A percentile compares a stretch with the other conserved stretches of the same genome.
These are phyloP conservation scores for Entophlyctis luteolus DNA, from an alignment of 192 early-diverging fungal species.

Conservation along the genomic window DNA sequence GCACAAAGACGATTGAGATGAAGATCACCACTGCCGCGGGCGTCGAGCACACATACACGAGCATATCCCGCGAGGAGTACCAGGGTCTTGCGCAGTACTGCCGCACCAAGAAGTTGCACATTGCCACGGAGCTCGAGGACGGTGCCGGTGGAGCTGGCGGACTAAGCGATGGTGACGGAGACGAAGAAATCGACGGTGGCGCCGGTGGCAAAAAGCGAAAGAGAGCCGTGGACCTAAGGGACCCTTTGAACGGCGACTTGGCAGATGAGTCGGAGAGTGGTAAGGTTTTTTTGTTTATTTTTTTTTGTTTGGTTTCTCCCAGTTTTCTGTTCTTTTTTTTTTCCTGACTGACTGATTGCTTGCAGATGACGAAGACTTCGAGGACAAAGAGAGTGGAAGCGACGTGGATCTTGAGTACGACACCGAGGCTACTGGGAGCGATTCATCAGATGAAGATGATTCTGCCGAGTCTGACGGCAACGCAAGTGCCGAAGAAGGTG, in stretches of 20 bases:
- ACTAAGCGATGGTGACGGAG: conserved; percentile 30
- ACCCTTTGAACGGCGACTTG: conserved; percentile 14
- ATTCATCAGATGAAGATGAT: conserved; percentile 21
- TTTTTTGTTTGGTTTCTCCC: not conserved
- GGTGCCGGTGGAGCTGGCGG: conserved; percentile 47
- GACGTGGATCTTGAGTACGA: conserved; percentile 27
- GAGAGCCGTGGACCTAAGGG: conserved; percentile 3
- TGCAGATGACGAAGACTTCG: conserved; percentile 29
- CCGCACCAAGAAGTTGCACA: conserved; percentile 63
- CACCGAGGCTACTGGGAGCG: conserved; percentile 17
- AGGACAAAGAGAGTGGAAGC: conserved; percentile 24
- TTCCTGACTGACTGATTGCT: not conserved
- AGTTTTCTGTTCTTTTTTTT: not conserved
- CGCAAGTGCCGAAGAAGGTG: conserved; percentile 6
- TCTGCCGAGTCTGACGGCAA: conserved; percentile 10
- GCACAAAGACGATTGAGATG: conserved; percentile 85
- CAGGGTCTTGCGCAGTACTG: conserved; percentile 75
- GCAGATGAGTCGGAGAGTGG: conserved; percentile 30
- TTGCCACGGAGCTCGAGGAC: conserved; percentile 27
- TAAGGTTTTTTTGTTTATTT: not conserved
- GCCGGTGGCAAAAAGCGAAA: conserved; percentile 19
- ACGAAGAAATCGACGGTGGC: conserved; percentile 25
- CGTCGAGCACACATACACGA: conserved; percentile 84
- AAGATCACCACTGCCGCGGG: conserved; percentile 81
- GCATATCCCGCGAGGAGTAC: conserved; percentile 87